These are phyloP conservation scores for Pogostemon cablin DNA, from an alignment of 257 asterid species.

Conservation along the genomic window DNA sequence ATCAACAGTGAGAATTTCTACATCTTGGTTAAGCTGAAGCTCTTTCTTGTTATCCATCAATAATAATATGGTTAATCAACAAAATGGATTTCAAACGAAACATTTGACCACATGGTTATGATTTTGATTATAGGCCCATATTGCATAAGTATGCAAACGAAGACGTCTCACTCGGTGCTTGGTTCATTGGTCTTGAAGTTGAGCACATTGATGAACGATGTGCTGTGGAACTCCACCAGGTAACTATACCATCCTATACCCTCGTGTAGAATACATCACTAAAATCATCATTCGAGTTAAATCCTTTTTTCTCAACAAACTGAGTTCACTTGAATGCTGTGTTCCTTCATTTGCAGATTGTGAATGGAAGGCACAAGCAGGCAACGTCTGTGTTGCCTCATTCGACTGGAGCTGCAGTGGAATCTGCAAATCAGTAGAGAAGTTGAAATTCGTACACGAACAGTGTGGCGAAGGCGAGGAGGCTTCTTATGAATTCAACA, in stretches of 20 bases:
- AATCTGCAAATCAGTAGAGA: conserved; percentile 64
- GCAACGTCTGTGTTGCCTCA: conserved; percentile 56
- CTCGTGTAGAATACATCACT: neutral
- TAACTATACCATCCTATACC: conserved; percentile 19
- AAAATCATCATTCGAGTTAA: neutral
- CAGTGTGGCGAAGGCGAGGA: conserved; percentile 66
- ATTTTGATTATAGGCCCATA: conserved; percentile 58
- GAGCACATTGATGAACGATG: conserved; percentile 88
- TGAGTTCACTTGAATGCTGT: neutral
- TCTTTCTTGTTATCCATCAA: neutral
- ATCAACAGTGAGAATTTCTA: conserved; percentile 65
- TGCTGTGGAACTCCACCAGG: conserved; percentile 92
- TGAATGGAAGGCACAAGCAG: conserved; percentile 53
- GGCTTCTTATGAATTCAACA: no score
- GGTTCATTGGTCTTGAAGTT: conserved; percentile 87
- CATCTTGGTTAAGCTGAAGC: neutral
- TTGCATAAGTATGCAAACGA: conserved; percentile 85
- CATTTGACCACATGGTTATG: conserved; percentile 7
- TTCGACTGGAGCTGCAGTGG: conserved; percentile 82
- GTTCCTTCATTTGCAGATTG: conserved; percentile 37
- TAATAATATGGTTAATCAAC: neutral
- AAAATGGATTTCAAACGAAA: neutral
- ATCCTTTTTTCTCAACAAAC: neutral
- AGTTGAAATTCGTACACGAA: conserved; percentile 57
- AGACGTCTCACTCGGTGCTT: conserved; percentile 77